Evolutionary conservation across 306 rosid genomes (phyloP).

Genomic region (Vicia sativa): DNA sequence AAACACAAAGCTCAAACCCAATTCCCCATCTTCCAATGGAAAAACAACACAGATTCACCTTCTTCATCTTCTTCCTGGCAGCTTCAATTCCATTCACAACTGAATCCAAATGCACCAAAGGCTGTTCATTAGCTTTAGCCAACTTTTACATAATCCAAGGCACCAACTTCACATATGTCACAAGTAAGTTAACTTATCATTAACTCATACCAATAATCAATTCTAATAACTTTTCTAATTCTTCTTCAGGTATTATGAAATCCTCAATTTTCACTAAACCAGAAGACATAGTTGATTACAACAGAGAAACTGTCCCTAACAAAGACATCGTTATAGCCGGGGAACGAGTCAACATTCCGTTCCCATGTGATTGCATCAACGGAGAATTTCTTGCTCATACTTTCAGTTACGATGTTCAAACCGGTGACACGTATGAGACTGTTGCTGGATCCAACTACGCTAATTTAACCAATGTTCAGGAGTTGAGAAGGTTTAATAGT

Average conservation of each 20-base stretch:
- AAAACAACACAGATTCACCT: conserved; percentile 38
- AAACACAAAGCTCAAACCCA: not conserved
- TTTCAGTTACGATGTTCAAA: conserved; percentile 47
- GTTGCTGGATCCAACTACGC: conserved; percentile 49
- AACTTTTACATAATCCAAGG: conserved; percentile 45
- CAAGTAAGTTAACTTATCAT: conserved; percentile 1
- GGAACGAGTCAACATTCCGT: conserved; percentile 59
- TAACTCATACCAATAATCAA: not conserved
- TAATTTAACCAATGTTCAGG: conserved; percentile 55
- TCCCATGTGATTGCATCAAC: conserved; percentile 57
- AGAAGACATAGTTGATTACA: conserved; percentile 52
- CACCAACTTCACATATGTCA: conserved; percentile 40
- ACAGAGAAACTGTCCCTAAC: conserved; percentile 46
- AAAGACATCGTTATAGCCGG: conserved; percentile 29
- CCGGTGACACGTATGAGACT: conserved; percentile 40
- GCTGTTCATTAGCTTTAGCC: conserved; percentile 62
- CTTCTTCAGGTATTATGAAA: conserved; percentile 23
- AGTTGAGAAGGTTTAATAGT: conserved; percentile 52
- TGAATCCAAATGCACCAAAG: conserved; percentile 53
- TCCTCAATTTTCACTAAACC: conserved; percentile 16
- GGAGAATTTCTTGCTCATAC: conserved; percentile 54
- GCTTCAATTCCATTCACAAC: conserved; percentile 31
- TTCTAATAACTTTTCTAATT: not conserved
- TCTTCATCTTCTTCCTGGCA: conserved; percentile 22
- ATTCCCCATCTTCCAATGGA: conserved; percentile 43